phyloP scores from a whole-genome alignment of 352 stramenopile genomes.

The Pythium folliculosum region DNA sequence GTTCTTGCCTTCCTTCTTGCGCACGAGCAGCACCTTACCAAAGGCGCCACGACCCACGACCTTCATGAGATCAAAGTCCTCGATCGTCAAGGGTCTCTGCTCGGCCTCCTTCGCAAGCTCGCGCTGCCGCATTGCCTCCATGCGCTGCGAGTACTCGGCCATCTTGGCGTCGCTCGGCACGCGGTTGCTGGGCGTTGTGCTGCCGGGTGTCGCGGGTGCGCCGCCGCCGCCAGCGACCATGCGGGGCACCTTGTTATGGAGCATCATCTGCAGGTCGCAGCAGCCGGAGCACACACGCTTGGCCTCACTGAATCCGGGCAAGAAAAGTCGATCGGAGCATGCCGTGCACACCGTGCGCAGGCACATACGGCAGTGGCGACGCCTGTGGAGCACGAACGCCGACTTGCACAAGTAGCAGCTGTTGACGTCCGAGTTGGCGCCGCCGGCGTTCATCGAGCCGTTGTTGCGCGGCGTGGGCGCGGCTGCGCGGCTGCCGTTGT shows the following conservation, averaged over 20 bases:
- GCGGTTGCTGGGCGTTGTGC: constrained; percentile 13
- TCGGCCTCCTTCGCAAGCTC: constrained; percentile 75
- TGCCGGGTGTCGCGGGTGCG: constrained; percentile 5
- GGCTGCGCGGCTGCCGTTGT: constrained; percentile 31
- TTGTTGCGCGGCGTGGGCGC: constrained; percentile 14
- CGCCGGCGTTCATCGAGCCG: constrained; percentile 22
- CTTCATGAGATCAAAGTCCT: constrained; percentile 95
- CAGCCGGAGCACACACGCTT: constrained; percentile 86
- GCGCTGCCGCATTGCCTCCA: constrained; percentile 80
- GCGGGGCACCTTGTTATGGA: constrained; percentile 83
- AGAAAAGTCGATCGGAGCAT: constrained; percentile 85
- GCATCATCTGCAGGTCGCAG: constrained; percentile 87
- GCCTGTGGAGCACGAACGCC: constrained; percentile 77
- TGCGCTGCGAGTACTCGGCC: constrained; percentile 60
- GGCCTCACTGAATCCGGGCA: constrained; percentile 85
- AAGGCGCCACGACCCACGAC: constrained; percentile 95
- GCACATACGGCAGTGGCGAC: constrained; percentile 87
- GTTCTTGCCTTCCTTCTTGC: constrained; percentile 91
- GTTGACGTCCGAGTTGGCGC: constrained; percentile 41
- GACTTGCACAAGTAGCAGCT: constrained; percentile 83
- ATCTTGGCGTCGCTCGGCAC: constrained; percentile 61
- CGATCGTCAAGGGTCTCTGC: constrained; percentile 75
- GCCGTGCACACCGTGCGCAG: constrained; percentile 79
- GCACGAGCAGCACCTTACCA: constrained; percentile 94
- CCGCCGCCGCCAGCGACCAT: constrained; percentile 32